Conservation (phyloP, 1,139 yeast species). For the Candida buenavistaensis region DNA sequence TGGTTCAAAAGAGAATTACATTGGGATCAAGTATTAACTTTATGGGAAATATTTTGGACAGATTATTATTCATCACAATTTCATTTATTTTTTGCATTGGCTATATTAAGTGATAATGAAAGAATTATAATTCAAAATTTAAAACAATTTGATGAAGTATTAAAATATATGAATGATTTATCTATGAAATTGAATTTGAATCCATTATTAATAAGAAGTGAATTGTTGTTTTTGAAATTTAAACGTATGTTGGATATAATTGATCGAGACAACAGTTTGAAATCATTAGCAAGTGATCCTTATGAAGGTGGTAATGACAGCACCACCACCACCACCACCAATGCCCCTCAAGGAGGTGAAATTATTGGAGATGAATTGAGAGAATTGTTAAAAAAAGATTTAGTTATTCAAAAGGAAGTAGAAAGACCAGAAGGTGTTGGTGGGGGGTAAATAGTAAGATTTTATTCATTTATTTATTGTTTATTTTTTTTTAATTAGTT, state of each 20-base stretch:
- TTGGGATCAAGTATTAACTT: slow-evolving; percentile 71
- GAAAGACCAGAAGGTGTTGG: slow-evolving; percentile 51
- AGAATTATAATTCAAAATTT: slow-evolving; percentile 74
- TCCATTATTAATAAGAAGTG: slow-evolving; percentile 77
- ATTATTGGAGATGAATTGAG: slow-evolving; percentile 51
- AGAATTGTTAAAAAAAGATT: slow-evolving; percentile 54
- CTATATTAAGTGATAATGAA: slow-evolving; percentile 84
- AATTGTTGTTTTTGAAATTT: slow-evolving; percentile 76
- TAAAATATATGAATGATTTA: slow-evolving; percentile 90
- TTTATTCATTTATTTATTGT: background rate
- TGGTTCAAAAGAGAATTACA: slow-evolving; percentile 94
- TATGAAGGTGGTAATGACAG: slow-evolving; percentile 8
- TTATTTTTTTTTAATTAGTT: background rate
- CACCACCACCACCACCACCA: no score
- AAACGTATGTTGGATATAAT: slow-evolving; percentile 75
- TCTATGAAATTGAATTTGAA: slow-evolving; percentile 73
- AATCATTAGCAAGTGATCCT: slow-evolving; percentile 16
- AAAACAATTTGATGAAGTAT: slow-evolving; percentile 81
- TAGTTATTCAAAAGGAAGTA: slow-evolving; percentile 67
- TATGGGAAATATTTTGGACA: slow-evolving; percentile 94
- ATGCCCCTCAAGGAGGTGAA: slow-evolving; percentile 11
- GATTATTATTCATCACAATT: slow-evolving; percentile 83
- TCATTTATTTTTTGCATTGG: slow-evolving; percentile 82
- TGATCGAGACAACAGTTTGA: slow-evolving; percentile 53
- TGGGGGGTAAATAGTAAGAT: slow-evolving; percentile 31